Percentiles rank a stretch among this genome's conserved stretches.
phyloP scores from a whole-genome alignment of 352 stramenopile species.

The Phytopythium kandeliae region DNA sequence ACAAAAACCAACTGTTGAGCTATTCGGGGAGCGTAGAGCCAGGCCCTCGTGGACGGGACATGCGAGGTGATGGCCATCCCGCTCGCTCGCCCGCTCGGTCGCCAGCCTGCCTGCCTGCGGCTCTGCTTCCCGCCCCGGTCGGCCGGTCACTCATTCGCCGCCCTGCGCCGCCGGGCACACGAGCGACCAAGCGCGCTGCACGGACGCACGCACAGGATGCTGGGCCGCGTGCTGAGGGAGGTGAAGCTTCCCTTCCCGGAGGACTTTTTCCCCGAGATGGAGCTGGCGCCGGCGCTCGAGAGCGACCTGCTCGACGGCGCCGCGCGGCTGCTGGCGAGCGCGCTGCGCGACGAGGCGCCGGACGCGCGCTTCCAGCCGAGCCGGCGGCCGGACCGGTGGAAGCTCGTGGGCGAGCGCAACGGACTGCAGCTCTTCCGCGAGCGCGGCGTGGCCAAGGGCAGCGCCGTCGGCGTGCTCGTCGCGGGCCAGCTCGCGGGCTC shows the following conservation, averaged over 20 bases:
- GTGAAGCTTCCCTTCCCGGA: conserved; percentile 58
- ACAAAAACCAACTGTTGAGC: no score
- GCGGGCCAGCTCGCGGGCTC: conserved; percentile 42
- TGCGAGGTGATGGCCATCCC: no score
- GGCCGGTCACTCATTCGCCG: no score
- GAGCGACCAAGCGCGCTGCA: no score
- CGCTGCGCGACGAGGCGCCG: conserved; percentile 33
- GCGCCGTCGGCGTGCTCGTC: conserved; percentile 41
- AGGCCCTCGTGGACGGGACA: no score
- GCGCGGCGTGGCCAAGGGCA: conserved; percentile 39
- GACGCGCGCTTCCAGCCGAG: conserved; percentile 47
- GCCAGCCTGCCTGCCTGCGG: no score
- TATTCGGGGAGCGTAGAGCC: no score
- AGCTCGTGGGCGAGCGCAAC: conserved; percentile 44
- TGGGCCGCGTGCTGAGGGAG: conserved; percentile 54
- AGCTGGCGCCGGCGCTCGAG: conserved; percentile 25
- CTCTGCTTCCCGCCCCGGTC: no score
- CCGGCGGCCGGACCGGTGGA: conserved; percentile 48
- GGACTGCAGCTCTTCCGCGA: conserved; percentile 55
- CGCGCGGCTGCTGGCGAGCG: conserved; percentile 26
- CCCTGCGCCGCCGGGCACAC: no score
- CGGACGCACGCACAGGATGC: conserved; percentile 25
- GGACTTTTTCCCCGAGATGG: conserved; percentile 55
- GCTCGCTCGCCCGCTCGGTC: no score
- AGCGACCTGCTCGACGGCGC: conserved; percentile 30